A percentile compares a stretch with the other conserved stretches of the same genome.
phyloP scores from a whole-genome alignment of 768 basidiomycete species.

The Hericium rajendrae region DNA sequence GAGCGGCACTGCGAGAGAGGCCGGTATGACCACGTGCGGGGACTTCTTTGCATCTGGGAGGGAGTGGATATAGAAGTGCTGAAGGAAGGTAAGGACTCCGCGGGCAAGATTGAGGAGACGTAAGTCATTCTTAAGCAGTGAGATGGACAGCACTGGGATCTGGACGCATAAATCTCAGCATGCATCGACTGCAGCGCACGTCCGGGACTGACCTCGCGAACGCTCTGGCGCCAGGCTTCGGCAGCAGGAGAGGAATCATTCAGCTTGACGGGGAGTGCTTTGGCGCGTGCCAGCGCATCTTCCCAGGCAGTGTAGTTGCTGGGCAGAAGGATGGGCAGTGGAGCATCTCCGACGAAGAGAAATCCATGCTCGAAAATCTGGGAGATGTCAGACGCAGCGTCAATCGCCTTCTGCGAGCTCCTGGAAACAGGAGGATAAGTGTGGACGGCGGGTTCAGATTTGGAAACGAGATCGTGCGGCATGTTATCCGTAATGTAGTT shows the following conservation, averaged over 20 bases:
- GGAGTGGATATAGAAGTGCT: slow-evolving; percentile 1
- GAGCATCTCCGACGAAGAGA: background rate
- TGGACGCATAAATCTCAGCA: background rate
- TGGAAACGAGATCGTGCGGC: no score
- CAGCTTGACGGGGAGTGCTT: background rate
- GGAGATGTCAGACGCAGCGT: background rate
- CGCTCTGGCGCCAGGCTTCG: background rate
- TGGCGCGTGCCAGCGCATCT: background rate
- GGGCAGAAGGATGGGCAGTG: background rate
- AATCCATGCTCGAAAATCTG: background rate
- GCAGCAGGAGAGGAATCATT: background rate
- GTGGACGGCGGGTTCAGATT: no score
- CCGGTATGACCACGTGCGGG: background rate
- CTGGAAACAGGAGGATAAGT: no score
- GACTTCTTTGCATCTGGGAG: background rate
- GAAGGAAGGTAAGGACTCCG: background rate
- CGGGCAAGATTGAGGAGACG: background rate
- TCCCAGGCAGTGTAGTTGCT: background rate
- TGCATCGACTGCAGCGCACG: background rate
- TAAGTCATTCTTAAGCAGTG: background rate
- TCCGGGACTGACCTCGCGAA: background rate
- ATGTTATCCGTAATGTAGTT: no score
- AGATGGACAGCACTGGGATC: background rate
- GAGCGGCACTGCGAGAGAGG: background rate
- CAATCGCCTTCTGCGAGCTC: background rate